Conservation (phyloP, 306 rosid species). For the Prunus salicina region DNA sequence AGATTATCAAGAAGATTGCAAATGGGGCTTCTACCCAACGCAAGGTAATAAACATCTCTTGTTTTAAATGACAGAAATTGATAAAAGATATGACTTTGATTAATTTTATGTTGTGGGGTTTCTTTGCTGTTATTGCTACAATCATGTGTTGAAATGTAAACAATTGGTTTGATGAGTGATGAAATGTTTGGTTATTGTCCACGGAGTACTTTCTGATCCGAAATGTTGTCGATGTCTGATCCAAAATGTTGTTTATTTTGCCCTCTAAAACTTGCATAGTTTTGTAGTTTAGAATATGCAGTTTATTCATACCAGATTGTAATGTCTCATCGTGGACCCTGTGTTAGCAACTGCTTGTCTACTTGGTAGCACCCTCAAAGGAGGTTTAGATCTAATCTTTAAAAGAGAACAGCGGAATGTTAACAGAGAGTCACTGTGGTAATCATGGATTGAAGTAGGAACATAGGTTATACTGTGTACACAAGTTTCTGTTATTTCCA, state of each 20-base stretch:
- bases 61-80: not conserved
- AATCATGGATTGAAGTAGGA: not conserved
- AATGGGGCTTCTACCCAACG: constrained; percentile 26
- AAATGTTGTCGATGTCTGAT: not conserved
- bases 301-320: too few species aligned
- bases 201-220: too few species aligned
- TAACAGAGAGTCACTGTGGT: not conserved
- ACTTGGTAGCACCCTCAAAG: not conserved
- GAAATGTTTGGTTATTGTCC: not conserved
- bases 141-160: not conserved
- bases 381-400: too few species aligned
- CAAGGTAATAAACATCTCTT: constrained; percentile 42
- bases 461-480: not conserved
- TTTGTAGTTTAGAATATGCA: not conserved
- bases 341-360: too few species aligned
- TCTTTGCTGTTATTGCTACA: not conserved
- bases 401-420: not conserved
- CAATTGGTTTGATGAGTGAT: not conserved
- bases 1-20: constrained; percentile 40
- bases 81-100: not conserved
- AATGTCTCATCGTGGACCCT: too few species aligned
- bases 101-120: not conserved
- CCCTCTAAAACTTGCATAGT: too few species aligned
- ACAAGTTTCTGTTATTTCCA: not conserved
- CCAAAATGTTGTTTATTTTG: not conserved